These are phyloP conservation scores for Nannochloropsis gaditana DNA, from an alignment of 108 stramenopile species.

Conservation along the genomic window DNA sequence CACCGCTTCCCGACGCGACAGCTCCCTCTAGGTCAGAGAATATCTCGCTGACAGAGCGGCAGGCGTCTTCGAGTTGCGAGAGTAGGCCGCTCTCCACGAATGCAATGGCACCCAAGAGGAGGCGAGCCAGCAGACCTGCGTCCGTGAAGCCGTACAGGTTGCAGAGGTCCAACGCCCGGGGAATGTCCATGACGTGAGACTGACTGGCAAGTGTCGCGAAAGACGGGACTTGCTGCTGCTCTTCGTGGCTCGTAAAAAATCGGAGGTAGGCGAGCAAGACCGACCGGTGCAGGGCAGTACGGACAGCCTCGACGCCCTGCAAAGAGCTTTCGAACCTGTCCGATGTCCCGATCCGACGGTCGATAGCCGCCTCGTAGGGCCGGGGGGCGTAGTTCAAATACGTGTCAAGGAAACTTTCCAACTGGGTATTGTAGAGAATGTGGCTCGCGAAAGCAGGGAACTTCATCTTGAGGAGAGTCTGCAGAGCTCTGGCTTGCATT, in stretches of 20 bases:
- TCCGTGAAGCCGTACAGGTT: constrained; percentile 3
- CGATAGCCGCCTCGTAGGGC: neutral
- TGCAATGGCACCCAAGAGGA: neutral
- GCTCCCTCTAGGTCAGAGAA: neutral
- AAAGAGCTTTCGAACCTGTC: neutral
- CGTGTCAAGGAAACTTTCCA: neutral
- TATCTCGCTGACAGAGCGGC: neutral
- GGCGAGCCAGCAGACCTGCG: neutral
- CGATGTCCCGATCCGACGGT: neutral
- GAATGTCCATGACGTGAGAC: neutral
- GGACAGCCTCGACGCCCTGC: neutral
- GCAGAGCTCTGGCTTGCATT: neutral
- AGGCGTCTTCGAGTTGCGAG: neutral
- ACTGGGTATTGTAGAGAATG: neutral
- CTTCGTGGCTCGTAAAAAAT: neutral
- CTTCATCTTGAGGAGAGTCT: neutral
- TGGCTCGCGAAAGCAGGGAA: neutral
- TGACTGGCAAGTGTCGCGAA: neutral
- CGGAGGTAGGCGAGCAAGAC: constrained; percentile 12
- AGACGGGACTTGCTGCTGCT: neutral
- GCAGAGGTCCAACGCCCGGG: neutral
- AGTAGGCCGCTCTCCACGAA: neutral
- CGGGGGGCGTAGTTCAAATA: neutral
- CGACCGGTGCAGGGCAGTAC: neutral
- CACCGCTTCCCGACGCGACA: neutral